These are phyloP conservation scores for Stipa capillata DNA, from an alignment of 176 grass and related monocot genomes.

Conservation along the genomic window DNA sequence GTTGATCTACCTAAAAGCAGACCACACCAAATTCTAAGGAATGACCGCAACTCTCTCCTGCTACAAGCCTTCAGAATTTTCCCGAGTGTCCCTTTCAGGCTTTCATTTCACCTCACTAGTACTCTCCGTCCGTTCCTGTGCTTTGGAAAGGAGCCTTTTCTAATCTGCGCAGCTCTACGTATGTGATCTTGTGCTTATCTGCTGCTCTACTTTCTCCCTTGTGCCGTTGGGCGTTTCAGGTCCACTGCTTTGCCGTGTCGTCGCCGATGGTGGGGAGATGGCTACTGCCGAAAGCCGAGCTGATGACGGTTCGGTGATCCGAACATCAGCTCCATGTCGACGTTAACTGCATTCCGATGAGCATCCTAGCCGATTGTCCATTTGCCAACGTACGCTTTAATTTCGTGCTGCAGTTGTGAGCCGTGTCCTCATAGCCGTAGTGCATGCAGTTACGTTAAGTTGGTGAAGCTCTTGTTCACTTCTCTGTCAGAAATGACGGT, in stretches of 20 bases:
- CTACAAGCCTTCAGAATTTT: neutral
- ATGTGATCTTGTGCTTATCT: neutral
- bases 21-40: neutral
- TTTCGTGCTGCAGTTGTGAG: neutral
- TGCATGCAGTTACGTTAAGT: neutral
- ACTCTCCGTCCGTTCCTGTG: neutral
- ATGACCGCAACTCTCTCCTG: neutral
- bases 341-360: neutral
- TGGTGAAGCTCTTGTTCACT: neutral
- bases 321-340: neutral
- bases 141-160: neutral
- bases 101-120: conserved; percentile 3
- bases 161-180: neutral
- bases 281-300: neutral
- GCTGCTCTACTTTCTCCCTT: neutral
- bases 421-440: neutral
- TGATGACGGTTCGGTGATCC: neutral
- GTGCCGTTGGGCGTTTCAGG: conserved; percentile 5
- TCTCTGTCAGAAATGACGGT: neutral
- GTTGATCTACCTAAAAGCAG: neutral
- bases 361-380: neutral
- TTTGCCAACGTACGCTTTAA: neutral
- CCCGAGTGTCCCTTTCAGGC: neutral
- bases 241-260: conserved; percentile 3
- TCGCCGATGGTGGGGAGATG: no score